phyloP scores from a whole-genome alignment of 192 early-diverging fungal genomes.

The Coemansia sp. region DNA sequence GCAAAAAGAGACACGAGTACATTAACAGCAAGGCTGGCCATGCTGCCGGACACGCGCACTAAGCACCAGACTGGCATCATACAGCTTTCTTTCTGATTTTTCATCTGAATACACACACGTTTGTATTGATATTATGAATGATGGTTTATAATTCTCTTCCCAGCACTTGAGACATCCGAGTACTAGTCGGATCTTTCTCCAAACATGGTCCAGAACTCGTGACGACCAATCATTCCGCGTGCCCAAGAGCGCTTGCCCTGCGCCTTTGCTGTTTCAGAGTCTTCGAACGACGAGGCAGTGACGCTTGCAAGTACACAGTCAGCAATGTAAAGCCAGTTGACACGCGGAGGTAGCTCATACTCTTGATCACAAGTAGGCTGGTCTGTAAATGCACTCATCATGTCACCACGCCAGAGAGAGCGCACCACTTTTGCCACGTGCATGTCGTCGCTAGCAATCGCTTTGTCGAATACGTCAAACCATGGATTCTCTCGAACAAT shows the following conservation, averaged over 20 bases:
- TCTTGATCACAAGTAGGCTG: not conserved
- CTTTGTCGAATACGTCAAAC: constrained; percentile 45
- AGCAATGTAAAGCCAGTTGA: constrained; percentile 44
- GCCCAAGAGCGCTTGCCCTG: constrained; percentile 15
- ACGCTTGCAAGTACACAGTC: constrained; percentile 17
- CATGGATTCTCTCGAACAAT: constrained; percentile 36
- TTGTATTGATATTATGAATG: not conserved
- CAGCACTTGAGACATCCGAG: not conserved
- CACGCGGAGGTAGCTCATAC: constrained; percentile 20
- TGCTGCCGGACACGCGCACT: constrained; percentile 28
- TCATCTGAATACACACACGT: not conserved
- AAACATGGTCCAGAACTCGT: constrained; percentile 25
- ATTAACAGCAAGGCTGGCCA: constrained; percentile 50
- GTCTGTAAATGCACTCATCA: constrained; percentile 19
- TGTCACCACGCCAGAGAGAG: constrained; percentile 51
- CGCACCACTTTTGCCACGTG: constrained; percentile 59
- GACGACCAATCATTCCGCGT: constrained; percentile 23
- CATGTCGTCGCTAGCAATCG: constrained; percentile 52
- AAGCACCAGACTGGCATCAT: not conserved
- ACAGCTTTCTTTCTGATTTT: not conserved
- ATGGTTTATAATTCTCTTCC: not conserved
- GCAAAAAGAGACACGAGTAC: constrained; percentile 47
- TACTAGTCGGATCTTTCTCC: not conserved
- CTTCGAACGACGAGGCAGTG: constrained; percentile 4
- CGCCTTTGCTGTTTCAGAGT: not conserved